phyloP scores from a whole-genome alignment of 2,329 filamentous ascomycete genomes.

The Penicillium decumbens region DNA sequence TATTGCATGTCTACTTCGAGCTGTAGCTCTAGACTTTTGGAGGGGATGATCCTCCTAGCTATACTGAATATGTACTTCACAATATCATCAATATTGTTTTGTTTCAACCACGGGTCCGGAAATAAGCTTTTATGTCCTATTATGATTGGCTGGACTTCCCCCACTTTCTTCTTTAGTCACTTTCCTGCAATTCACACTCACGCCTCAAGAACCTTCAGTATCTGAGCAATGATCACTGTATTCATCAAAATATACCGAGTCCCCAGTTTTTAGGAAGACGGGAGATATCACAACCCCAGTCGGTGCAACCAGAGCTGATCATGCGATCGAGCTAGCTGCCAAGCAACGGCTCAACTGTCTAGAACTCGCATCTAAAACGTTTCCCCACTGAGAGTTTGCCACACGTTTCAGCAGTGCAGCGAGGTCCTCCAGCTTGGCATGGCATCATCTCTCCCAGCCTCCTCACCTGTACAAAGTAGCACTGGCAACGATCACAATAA shows the following conservation, averaged over 20 bases:
- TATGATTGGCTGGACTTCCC: not conserved
- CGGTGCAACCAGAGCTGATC: not conserved
- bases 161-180: not conserved
- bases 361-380: not conserved
- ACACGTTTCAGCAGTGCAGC: not conserved
- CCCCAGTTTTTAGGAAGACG: no score
- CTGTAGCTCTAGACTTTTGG: not conserved
- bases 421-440: not conserved
- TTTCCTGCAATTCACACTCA: not conserved
- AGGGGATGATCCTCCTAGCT: no score
- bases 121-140: not conserved
- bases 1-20: not conserved
- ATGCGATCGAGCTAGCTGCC: not conserved
- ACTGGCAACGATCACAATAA: not conserved
- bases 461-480: not conserved
- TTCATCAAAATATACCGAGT: no score
- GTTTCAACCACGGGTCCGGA: not conserved
- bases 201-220: no score
- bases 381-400: not conserved
- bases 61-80: not conserved
- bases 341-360: not conserved
- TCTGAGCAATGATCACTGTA: no score
- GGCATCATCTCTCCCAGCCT: not conserved
- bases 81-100: not conserved
- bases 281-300: no score